phyloP scores from a whole-genome alignment of 257 asterid genomes.

The Gentiana dahurica region DNA sequence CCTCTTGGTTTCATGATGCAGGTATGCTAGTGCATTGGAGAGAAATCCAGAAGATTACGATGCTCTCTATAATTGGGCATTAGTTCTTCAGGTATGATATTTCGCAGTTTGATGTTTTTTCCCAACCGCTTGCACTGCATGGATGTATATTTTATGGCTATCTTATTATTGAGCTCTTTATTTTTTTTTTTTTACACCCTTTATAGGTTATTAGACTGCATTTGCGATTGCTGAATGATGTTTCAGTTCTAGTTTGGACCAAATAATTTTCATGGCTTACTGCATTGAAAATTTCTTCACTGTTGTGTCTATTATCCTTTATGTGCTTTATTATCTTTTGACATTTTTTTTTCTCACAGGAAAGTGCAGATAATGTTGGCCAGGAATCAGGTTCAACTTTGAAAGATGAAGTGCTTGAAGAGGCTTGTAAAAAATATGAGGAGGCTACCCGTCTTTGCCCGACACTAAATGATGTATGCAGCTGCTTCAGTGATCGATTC shows the following conservation, averaged over 20 bases:
- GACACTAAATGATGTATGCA: constrained; percentile 85
- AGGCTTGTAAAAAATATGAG: constrained; percentile 92
- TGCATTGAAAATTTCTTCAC: too few species aligned
- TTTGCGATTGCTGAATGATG: too few species aligned
- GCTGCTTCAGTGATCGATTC: constrained; percentile 9
- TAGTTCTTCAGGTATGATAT: constrained; percentile 83
- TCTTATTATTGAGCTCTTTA: constrained; percentile 4
- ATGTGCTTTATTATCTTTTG: too few species aligned
- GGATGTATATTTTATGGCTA: not conserved
- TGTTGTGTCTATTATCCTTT: too few species aligned
- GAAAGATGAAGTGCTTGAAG: constrained; percentile 92
- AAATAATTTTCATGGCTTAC: too few species aligned
- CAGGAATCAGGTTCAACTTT: constrained; percentile 85
- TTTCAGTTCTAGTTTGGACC: too few species aligned
- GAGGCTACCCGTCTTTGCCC: constrained; percentile 97
- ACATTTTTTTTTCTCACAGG: constrained; percentile 47
- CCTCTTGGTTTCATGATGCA: constrained; percentile 28
- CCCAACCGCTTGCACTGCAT: constrained; percentile 2
- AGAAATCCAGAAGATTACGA: constrained; percentile 92
- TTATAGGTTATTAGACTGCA: too few species aligned
- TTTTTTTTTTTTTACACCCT: not conserved
- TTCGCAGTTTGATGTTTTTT: constrained; percentile 7
- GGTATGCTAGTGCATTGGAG: constrained; percentile 88
- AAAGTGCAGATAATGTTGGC: constrained; percentile 93
- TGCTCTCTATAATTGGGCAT: constrained; percentile 98